Evolutionary conservation across 2,329 filamentous ascomycete species (phyloP).

Genomic region (Pseudogymnoascus verrucosus): DNA sequence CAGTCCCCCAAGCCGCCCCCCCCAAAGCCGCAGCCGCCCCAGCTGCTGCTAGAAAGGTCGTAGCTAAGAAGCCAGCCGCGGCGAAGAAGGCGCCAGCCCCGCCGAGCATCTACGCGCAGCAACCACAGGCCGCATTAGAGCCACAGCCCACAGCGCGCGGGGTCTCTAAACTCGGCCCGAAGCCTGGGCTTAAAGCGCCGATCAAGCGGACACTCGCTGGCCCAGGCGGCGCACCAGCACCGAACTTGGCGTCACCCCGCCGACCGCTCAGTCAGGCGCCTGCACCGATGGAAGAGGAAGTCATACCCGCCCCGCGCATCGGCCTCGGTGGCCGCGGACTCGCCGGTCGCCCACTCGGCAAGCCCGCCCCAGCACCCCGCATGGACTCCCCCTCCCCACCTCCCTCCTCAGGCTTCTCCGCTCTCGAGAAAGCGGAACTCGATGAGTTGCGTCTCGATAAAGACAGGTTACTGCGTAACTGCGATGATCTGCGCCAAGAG

Average conservation of each 20-base stretch:
- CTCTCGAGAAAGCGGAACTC: constrained; percentile 83
- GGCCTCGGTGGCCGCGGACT: constrained; percentile 54
- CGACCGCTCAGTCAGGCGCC: constrained; percentile 39
- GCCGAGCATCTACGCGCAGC: constrained; percentile 36
- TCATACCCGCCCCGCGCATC: constrained; percentile 38
- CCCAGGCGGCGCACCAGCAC: constrained; percentile 33
- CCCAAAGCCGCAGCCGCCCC: constrained; percentile 40
- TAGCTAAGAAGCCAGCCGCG: constrained; percentile 30
- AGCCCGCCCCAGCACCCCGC: constrained; percentile 50
- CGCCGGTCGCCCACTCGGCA: constrained; percentile 75
- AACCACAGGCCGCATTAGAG: constrained; percentile 38
- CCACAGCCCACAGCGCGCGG: constrained; percentile 50
- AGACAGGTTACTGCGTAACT: constrained; percentile 65
- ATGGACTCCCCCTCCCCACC: constrained; percentile 41
- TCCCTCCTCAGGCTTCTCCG: constrained; percentile 58
- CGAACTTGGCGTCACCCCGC: constrained; percentile 38
- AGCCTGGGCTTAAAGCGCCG: constrained; percentile 51
- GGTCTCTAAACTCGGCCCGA: constrained; percentile 48
- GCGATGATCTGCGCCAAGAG: constrained; percentile 76
- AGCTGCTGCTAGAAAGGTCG: constrained; percentile 37
- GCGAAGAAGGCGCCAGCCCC: constrained; percentile 41
- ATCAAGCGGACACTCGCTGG: constrained; percentile 46
- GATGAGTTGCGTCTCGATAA: constrained; percentile 81
- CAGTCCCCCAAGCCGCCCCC: constrained; percentile 55
- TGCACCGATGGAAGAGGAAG: constrained; percentile 49